Evolutionary conservation across 805 yeast genomes (phyloP).

Genomic region (Candida mattraensis): DNA sequence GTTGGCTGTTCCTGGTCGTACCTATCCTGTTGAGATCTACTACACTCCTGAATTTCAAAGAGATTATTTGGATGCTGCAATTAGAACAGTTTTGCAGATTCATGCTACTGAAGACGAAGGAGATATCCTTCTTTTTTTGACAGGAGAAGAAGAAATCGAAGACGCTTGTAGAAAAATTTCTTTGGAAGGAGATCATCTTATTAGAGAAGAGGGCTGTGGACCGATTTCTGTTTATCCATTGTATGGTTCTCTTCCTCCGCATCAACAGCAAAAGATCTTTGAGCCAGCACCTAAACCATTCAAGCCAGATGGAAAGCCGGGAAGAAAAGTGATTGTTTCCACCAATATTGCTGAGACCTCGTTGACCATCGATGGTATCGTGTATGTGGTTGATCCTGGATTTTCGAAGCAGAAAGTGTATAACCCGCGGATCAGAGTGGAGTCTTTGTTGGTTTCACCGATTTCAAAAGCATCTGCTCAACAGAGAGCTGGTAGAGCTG

Average conservation of each 20-base stretch:
- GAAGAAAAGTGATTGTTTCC: constrained; percentile 87
- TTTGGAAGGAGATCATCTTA: constrained; percentile 83
- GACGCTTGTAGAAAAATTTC: constrained; percentile 90
- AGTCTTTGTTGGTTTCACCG: constrained; percentile 90
- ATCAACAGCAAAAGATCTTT: constrained; percentile 91
- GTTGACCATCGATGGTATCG: constrained; percentile 93
- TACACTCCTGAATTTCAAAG: constrained; percentile 96
- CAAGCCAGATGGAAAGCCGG: constrained; percentile 80
- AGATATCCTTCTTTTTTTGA: constrained; percentile 79
- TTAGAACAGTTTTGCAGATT: constrained; percentile 91
- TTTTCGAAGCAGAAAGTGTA: constrained; percentile 93
- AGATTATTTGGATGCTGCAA: constrained; percentile 92
- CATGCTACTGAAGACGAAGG: constrained; percentile 97
- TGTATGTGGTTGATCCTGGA: constrained; percentile 92
- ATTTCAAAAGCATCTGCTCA: constrained; percentile 97
- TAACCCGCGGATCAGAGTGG: constrained; percentile 94
- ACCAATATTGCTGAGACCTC: constrained; percentile 98
- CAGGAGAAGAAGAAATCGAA: constrained; percentile 98
- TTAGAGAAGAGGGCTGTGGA: constrained; percentile 88
- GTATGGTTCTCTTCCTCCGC: constrained; percentile 95
- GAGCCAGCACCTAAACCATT: constrained; percentile 83
- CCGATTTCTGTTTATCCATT: constrained; percentile 88
- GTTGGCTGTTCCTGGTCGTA: constrained; percentile 96
- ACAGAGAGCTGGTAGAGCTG: constrained; percentile 99
- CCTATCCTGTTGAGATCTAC: constrained; percentile 94